A percentile compares a stretch with the other conserved stretches of the same genome.
These are phyloP conservation scores for Castanospermum australe DNA, from an alignment of 306 rosid species.

Conservation along the genomic window DNA sequence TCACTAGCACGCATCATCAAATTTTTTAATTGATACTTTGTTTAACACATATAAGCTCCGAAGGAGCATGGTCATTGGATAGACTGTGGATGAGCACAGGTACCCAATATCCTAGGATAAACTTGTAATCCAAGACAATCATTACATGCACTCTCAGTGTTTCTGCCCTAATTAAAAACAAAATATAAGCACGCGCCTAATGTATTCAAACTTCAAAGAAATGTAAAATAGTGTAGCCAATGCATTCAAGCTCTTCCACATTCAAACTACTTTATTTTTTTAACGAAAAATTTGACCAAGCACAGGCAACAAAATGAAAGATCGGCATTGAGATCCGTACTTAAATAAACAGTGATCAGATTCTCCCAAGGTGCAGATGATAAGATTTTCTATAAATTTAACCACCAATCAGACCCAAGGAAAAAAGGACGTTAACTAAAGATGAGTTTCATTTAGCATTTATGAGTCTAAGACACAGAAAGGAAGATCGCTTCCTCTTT, in stretches of 20 bases:
- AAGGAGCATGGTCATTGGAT: neutral
- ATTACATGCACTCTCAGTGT: constrained; percentile 5
- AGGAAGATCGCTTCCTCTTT: neutral
- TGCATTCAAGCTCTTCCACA: neutral
- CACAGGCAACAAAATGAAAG: neutral
- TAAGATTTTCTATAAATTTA: neutral
- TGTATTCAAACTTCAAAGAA: neutral
- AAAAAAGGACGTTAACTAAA: neutral
- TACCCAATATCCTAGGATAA: neutral
- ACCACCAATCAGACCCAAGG: neutral
- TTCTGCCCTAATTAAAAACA: neutral
- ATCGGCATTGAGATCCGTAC: neutral
- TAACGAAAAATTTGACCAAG: neutral
- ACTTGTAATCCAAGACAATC: neutral
- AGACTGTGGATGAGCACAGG: neutral
- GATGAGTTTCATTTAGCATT: neutral
- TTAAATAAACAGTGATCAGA: neutral
- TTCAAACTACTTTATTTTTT: neutral
- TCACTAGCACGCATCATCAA: too few relatives aligned
- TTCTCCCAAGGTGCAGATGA: constrained; percentile 2
- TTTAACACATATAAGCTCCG: too few relatives aligned
- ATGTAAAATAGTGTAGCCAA: neutral
- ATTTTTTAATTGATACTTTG: too few relatives aligned
- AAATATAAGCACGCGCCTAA: neutral
- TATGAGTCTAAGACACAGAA: constrained; percentile 1